phyloP scores from a whole-genome alignment of 2,329 filamentous ascomycete species.

The Exophiala dermatitidis region DNA sequence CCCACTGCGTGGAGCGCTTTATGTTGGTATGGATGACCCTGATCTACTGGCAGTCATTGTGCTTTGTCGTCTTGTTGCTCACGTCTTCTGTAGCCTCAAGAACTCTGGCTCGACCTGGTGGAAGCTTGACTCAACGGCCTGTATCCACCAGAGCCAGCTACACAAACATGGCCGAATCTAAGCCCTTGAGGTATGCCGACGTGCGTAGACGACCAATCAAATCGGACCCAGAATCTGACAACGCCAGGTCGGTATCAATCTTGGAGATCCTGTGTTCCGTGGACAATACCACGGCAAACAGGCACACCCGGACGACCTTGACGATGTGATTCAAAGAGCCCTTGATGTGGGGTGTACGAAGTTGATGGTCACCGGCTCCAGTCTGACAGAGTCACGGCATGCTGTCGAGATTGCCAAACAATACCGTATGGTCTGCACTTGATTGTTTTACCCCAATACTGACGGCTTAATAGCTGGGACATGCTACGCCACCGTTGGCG shows the following conservation, averaged over 20 bases:
- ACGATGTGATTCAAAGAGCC: conserved; percentile 67
- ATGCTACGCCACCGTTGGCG: conserved; percentile 85
- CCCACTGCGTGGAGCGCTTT: too few species aligned
- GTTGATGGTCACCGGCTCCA: conserved; percentile 88
- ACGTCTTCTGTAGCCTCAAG: neutral
- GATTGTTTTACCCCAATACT: neutral
- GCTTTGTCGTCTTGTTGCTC: neutral
- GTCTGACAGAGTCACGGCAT: conserved; percentile 67
- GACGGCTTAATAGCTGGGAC: conserved; percentile 53
- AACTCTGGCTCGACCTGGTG: neutral
- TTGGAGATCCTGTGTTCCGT: conserved; percentile 83
- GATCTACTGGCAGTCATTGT: neutral
- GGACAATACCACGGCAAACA: conserved; percentile 77
- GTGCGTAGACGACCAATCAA: conserved; percentile 31
- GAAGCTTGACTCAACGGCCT: neutral
- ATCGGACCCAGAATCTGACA: conserved; percentile 2
- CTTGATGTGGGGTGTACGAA: conserved; percentile 73
- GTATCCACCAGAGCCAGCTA: neutral
- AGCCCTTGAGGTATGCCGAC: conserved; percentile 41
- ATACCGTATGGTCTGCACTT: conserved; percentile 52
- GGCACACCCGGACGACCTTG: conserved; percentile 41
- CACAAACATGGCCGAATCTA: conserved; percentile 32
- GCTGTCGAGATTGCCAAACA: conserved; percentile 66
- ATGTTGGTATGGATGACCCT: too few species aligned
- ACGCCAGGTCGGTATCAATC: conserved; percentile 76